These are phyloP conservation scores for Inonotus obliquus DNA, from an alignment of 1,284 basidiomycete species.

Conservation along the genomic window DNA sequence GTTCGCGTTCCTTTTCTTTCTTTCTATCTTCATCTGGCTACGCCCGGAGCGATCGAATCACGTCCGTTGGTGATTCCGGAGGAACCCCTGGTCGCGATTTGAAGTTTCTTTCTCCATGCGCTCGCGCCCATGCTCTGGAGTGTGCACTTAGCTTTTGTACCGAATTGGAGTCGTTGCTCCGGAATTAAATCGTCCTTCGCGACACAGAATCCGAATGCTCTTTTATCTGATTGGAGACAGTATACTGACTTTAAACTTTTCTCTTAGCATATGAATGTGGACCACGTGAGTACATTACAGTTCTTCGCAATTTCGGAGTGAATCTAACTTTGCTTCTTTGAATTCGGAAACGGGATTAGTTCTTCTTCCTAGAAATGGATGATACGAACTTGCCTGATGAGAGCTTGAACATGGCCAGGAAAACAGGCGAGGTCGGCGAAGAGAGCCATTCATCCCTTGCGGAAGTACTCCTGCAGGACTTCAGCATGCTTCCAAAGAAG, in stretches of 20 bases:
- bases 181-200: conserved; percentile 7
- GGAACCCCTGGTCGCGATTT: conserved; percentile 1
- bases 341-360: not conserved
- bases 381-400: conserved; percentile 14
- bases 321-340: not conserved
- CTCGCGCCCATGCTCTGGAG: not conserved
- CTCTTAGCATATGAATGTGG: conserved; percentile 68
- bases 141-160: not conserved
- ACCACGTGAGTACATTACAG: conserved; percentile 51
- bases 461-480: conserved; percentile 50
- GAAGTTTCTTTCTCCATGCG: not conserved
- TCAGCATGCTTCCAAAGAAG: conserved; percentile 49
- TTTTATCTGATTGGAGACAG: not conserved
- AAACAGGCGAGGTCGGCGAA: not conserved
- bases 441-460: conserved; percentile 32
- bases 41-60: conserved; percentile 2
- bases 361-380: conserved; percentile 17
- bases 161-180: not conserved
- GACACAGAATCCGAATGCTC: not conserved
- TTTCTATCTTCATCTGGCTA: conserved; percentile 1
- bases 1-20: not conserved
- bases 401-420: conserved; percentile 28
- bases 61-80: not conserved
- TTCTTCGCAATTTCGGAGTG: conserved; percentile 1
- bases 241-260: conserved; percentile 12